Evolutionary conservation across 2,329 filamentous ascomycete species (phyloP).

Genomic region (Neonectria hederae): DNA sequence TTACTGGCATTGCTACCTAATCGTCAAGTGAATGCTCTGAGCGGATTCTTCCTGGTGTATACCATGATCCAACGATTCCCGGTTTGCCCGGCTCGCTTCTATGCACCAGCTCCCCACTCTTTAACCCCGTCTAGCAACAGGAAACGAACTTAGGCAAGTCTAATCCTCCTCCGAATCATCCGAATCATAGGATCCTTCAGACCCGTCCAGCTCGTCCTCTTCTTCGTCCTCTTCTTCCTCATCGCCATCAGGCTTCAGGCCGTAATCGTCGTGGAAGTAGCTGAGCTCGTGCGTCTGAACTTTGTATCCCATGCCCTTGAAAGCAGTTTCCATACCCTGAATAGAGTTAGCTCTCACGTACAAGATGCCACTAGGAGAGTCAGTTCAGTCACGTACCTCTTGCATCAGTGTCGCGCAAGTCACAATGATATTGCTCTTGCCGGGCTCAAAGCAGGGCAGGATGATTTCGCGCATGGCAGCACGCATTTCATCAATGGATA

Average conservation of each 20-base stretch:
- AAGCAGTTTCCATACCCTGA: constrained; percentile 78
- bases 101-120: constrained; percentile 9
- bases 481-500: constrained; percentile 80
- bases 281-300: constrained; percentile 77
- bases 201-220: constrained; percentile 48
- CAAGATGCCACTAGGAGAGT: not conserved
- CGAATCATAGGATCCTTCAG: constrained; percentile 45
- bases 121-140: constrained; percentile 11
- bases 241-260: constrained; percentile 74
- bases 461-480: constrained; percentile 78
- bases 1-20: constrained; percentile 35
- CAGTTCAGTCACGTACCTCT: constrained; percentile 69
- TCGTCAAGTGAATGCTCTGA: constrained; percentile 17
- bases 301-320: constrained; percentile 80
- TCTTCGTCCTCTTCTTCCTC: constrained; percentile 62
- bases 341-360: constrained; percentile 23
- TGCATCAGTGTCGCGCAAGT: constrained; percentile 88
- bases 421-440: constrained; percentile 84
- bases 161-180: constrained; percentile 42
- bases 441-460: constrained; percentile 80
- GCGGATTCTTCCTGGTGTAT: not conserved
- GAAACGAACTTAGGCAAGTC: constrained; percentile 8
- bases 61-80: not conserved
- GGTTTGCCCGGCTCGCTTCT: constrained; percentile 10
- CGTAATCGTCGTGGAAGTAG: constrained; percentile 91